Evolutionary conservation across 2,329 filamentous ascomycete species (phyloP), one percentile per base, ranked within the genome.

Genomic region (Huntiella moniliformis): DNA sequence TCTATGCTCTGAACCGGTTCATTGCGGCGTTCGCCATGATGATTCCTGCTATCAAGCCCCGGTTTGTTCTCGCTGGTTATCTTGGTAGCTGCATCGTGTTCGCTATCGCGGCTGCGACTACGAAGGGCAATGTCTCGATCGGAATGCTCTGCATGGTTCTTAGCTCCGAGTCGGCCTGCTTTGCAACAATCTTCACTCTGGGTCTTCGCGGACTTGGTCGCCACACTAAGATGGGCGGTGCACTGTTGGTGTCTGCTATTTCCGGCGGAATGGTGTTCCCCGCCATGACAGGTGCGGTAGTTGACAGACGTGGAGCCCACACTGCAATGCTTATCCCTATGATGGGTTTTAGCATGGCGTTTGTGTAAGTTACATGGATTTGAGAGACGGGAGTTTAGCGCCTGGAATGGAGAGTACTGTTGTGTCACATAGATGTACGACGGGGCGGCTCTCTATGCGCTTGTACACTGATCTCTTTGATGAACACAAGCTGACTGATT

Each of bases 161-260:
- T 41, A 74, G 72, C 60, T 73, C 71, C 57, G 71, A 71, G 56
- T 68, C 64, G 0, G 69, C 71, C 52, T 69, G 67, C 56, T 77
- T 76, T 57, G 69, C 72, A 1, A 73, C 70, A 36, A 74, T 75
- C 52, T 71, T 75, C 46, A 70, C 71, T 0, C 60, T 75, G 4
- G 68, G 69, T 0, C 71, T 76, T 56, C 63, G 70, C 8, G 72
- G 71, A 1, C 62, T 76, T 0, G 80, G 80, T 4, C 70, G 73
- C 12, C 75, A 84, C 61, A 79, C 75, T 28, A 82, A 83, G 64
- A 69, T 77, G 47, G 80, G 79, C 1, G 74, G 73, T 1, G 76
- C 77, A 1, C 65, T 69, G 51, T 68, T 77, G 32, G 65, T 76
- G 1, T 68, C 64, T 1, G 68, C 67, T 40, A 70, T 75, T 4